Base-by-base conservation (phyloP, 2,329 filamentous ascomycete species). In the Beauveria australis region DNA sequence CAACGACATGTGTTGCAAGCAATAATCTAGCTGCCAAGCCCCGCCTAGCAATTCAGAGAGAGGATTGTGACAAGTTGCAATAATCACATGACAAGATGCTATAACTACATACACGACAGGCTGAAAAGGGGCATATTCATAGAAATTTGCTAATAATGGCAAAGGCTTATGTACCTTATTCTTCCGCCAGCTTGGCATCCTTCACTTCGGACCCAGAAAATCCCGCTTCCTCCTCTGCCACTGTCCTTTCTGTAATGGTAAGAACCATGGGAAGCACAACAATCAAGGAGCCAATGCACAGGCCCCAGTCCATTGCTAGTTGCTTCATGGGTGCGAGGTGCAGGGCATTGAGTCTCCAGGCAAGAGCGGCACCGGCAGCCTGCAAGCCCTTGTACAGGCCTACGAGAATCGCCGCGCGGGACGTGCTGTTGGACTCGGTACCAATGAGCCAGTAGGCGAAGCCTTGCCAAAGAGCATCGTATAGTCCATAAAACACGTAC, bases 401-500 rank as follows among this genome's bases (percentile, higher is more conserved):
- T 1, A 79, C 77, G 26, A 79, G 68, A 14, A 79, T 70, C 18
- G 78, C 78, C 0, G 75, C 71, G 10, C 72, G 67, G 0, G 69
- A 71, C 0, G 76, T 69, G 18, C 70, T 75, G 66, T 79, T 78
- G 24, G 73, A 76, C 62, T 73, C 71, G 1, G 77, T 74, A 12
- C 78, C 77, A 59, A 79, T 76, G n/a, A 79, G 67, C 84, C 84
- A 88, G 75, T 88, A 87, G 56, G 84, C 82, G 64, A 76, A 81
- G 2, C 81, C 83, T 70, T 89, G 86, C 84, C 84, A 89, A 19
- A 85, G 77, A 1, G 86, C 84, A 69, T 89, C 87, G 67, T 85
- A 87, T 63, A 83, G 79, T 46, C 87, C 86, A 68, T 88, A 89
- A 73, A 87, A 88, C 69, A 89, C 85, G 75, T 88, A 89, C 16